Base-by-base conservation (phyloP, 2,329 filamentous ascomycete species). In the Fusarium tricinctum region DNA sequence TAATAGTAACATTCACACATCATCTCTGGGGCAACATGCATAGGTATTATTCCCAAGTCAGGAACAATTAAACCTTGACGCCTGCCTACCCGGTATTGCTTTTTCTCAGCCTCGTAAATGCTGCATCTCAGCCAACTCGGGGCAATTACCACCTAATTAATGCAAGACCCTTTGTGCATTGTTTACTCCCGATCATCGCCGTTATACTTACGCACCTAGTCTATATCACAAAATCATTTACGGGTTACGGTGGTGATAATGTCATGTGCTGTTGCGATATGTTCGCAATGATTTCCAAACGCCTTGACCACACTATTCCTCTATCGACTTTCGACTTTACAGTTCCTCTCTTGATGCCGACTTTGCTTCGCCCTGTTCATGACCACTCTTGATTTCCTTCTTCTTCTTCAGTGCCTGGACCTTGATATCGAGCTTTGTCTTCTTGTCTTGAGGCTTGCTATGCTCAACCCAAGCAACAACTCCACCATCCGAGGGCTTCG, bases 371-470 rank as follows among this genome's bases (percentile, higher is more conserved):
- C 51, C 46, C 23, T 69, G 43, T n/a, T 26, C 60, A 23, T 61
- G 59, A 9, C 40, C 54, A 32, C 44, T 49, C 42, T 65, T 54
- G 14, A 28, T 40, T 10, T 49, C 63, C 63, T 77, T 78, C 3
- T 65, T 78, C 3, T 65, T 54, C 68, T 75, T 74, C 14, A 82
- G 62, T 5, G 76, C 74, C 60, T 78, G 73, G 9, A 76, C 78
- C 69, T 74, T 77, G 55, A 82, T 73, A 8, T 75, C 74, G 46
- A 82, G 77, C 61, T 77, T 72, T 19, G 79, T 79, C 12, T 76
- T 71, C 33, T 77, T 74, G 47, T 73, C 51, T 22, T 76, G 39
- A 3, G 78, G 76, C 33, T 57, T 62, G 17, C 76, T 76, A 66
- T 80, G 75, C 20, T 70, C 52, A 2, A 72, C 45, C 78, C 78